These are phyloP conservation scores for Tulasnella sp. DNA, from an alignment of 768 basidiomycete species.

Conservation along the genomic window DNA sequence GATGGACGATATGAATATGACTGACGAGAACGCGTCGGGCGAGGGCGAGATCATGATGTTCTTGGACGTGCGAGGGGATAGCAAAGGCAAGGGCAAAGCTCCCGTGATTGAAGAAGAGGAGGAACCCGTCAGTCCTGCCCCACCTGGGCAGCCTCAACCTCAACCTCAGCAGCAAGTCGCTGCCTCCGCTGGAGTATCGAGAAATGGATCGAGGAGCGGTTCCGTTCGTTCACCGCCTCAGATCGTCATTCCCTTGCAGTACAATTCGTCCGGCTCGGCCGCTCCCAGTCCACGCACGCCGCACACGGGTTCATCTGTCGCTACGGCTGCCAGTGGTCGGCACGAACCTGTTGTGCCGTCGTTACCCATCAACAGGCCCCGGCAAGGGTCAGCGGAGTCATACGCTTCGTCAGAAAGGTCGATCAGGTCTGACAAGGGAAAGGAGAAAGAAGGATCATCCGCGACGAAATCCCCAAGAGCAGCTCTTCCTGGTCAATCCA, in stretches of 20 bases:
- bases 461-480: background rate
- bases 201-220: background rate
- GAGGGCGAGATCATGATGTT: constrained; percentile 15
- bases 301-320: background rate
- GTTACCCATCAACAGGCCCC: background rate
- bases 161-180: background rate
- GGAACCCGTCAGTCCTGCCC: constrained; percentile 3
- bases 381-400: background rate
- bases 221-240: background rate
- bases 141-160: background rate
- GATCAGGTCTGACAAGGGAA: background rate
- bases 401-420: background rate
- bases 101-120: constrained; percentile 1
- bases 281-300: background rate
- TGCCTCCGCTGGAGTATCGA: background rate
- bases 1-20: background rate
- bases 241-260: constrained; percentile 9
- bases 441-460: background rate
- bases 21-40: background rate
- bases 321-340: constrained; percentile 1
- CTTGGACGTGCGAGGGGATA: background rate
- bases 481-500: background rate
- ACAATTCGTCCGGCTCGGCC: background rate
- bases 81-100: constrained; percentile 3
- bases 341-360: background rate